Conservation (phyloP, 495 filamentous ascomycete species). For the Jackrogersella multiformis region DNA sequence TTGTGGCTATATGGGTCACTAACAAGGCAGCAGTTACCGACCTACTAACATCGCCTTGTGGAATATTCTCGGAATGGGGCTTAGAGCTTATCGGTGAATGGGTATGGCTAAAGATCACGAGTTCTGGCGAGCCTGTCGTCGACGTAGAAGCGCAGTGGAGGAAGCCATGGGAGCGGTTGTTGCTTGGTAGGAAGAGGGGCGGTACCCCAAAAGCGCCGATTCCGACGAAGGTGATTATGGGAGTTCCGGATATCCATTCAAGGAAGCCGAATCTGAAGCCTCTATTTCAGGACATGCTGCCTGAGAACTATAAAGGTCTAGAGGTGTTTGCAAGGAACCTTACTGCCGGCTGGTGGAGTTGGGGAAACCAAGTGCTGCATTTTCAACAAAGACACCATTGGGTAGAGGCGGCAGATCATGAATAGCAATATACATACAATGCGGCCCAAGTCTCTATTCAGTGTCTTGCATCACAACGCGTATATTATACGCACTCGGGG, state of each 20-base stretch:
- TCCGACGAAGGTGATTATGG: constrained; percentile 69
- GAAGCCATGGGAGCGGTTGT: constrained; percentile 85
- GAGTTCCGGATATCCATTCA: constrained; percentile 91
- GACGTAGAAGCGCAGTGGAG: constrained; percentile 75
- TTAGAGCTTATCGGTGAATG: constrained; percentile 80
- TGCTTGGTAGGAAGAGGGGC: constrained; percentile 67
- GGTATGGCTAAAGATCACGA: constrained; percentile 89
- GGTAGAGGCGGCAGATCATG: constrained; percentile 47
- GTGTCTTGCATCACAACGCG: constrained; percentile 14
- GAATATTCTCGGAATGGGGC: constrained; percentile 69
- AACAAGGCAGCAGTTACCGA: constrained; percentile 72
- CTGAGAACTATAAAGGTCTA: constrained; percentile 66
- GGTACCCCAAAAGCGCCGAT: constrained; percentile 40
- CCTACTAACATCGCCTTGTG: constrained; percentile 60
- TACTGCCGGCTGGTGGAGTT: constrained; percentile 87
- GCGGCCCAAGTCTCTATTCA: not conserved
- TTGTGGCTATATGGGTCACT: constrained; percentile 88
- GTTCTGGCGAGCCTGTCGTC: constrained; percentile 72
- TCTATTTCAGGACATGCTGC: constrained; percentile 58
- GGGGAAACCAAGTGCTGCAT: constrained; percentile 85
- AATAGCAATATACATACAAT: constrained; percentile 10
- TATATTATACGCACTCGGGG: constrained; percentile 1
- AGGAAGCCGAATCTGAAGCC: constrained; percentile 73
- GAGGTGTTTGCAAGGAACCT: constrained; percentile 91
- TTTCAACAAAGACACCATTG: constrained; percentile 80